phyloP scores from a whole-genome alignment of 345 rosid genomes.

The Alliaria petiolata region DNA sequence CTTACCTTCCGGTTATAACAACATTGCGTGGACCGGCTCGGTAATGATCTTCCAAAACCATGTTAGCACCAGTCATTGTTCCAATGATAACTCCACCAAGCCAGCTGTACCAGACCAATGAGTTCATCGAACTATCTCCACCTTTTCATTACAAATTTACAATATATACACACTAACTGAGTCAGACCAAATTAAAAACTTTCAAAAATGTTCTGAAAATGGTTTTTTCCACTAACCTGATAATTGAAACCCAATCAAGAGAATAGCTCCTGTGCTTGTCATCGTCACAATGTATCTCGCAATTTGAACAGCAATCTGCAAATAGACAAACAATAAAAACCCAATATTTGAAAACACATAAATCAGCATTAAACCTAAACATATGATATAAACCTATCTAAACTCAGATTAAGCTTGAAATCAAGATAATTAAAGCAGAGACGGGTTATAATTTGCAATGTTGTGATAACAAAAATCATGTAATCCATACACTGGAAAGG shows the following conservation, averaged over 20 bases:
- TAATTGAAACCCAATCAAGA: slow-evolving; percentile 73
- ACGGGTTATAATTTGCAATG: neutral
- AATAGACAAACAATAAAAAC: neutral
- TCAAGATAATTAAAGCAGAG: neutral
- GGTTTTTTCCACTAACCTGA: slow-evolving; percentile 51
- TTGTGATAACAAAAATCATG: neutral
- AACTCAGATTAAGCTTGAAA: neutral
- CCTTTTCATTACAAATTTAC: slow-evolving; percentile 51
- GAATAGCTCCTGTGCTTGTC: slow-evolving; percentile 91
- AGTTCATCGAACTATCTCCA: slow-evolving; percentile 80
- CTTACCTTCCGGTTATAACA: slow-evolving; percentile 92
- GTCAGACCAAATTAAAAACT: neutral
- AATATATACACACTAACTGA: slow-evolving; percentile 15
- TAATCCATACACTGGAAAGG: neutral
- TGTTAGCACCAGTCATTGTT: slow-evolving; percentile 88
- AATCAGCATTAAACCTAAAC: neutral
- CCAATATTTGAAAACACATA: neutral
- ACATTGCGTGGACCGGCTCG: slow-evolving; percentile 93
- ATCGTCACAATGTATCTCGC: slow-evolving; percentile 93
- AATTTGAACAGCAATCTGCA: slow-evolving; percentile 73
- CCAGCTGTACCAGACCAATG: slow-evolving; percentile 95
- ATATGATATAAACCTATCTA: neutral
- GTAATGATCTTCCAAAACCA: slow-evolving; percentile 90
- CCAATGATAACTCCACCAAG: slow-evolving; percentile 93
- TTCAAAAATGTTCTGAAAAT: neutral